Percentiles rank a stretch among this genome's conserved stretches.
These are phyloP conservation scores for Colletotrichum spaethianum DNA, from an alignment of 2,329 filamentous ascomycete species.

Conservation along the genomic window DNA sequence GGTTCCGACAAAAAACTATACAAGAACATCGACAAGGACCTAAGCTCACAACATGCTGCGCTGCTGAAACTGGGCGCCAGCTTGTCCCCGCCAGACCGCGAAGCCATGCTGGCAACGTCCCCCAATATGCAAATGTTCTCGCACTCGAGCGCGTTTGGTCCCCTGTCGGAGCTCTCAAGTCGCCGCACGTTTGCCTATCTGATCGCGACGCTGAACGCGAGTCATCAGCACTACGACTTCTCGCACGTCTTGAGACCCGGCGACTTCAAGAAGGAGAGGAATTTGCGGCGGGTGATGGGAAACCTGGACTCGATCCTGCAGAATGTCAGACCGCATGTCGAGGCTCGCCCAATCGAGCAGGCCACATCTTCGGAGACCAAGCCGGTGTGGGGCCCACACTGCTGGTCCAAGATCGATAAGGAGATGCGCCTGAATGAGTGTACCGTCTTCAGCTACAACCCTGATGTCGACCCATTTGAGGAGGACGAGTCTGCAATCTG, in stretches of 20 bases:
- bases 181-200: constrained; percentile 95
- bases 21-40: constrained; percentile 91
- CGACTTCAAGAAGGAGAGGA: constrained; percentile 90
- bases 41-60: constrained; percentile 92
- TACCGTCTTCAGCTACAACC: constrained; percentile 89
- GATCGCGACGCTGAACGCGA: constrained; percentile 96
- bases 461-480: constrained; percentile 90
- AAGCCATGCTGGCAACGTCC: constrained; percentile 77
- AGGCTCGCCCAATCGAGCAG: constrained; percentile 59
- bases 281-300: constrained; percentile 85
- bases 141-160: constrained; percentile 91
- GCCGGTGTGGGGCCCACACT: constrained; percentile 85
- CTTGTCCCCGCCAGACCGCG: constrained; percentile 85
- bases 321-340: constrained; percentile 81
- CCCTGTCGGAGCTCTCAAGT: constrained; percentile 88
- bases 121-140: constrained; percentile 74
- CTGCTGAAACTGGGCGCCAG: constrained; percentile 89
- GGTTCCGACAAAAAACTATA: constrained; percentile 97
- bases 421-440: constrained; percentile 95
- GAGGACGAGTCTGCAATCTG: constrained; percentile 95
- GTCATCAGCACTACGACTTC: constrained; percentile 93
- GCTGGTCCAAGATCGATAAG: constrained; percentile 93
- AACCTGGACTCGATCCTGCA: constrained; percentile 89
- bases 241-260: constrained; percentile 89
- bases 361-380: constrained; percentile 57